A percentile compares a stretch with the other conserved stretches of the same genome.
Evolutionary conservation across 345 rosid species (phyloP).

Genomic region (Odontarrhena argentea): DNA sequence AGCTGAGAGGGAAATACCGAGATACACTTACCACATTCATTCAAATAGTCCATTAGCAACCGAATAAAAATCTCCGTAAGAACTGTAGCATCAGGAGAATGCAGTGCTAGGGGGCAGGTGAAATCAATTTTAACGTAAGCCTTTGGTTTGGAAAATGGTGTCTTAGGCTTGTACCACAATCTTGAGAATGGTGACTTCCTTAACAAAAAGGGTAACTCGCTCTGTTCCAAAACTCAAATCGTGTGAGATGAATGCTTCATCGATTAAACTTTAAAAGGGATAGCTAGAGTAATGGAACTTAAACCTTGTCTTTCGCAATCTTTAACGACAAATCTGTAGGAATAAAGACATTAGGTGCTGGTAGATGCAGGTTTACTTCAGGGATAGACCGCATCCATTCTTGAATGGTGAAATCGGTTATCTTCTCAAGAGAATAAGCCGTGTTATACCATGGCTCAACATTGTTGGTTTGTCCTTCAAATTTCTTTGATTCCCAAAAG

Average conservation of each 20-base stretch:
- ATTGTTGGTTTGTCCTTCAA: slow-evolving; percentile 72
- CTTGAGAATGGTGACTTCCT: slow-evolving; percentile 64
- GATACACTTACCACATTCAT: slow-evolving; percentile 70
- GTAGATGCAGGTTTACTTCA: slow-evolving; percentile 63
- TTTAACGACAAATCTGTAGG: slow-evolving; percentile 79
- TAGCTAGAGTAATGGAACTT: slow-evolving; percentile 16
- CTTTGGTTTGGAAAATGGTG: slow-evolving; percentile 69
- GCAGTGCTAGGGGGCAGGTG: slow-evolving; percentile 64
- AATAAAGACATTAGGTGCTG: slow-evolving; percentile 65
- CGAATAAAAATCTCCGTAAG: slow-evolving; percentile 60
- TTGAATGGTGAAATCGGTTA: slow-evolving; percentile 56
- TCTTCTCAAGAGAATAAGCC: slow-evolving; percentile 64
- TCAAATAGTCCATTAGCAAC: slow-evolving; percentile 77
- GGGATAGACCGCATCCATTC: slow-evolving; percentile 73
- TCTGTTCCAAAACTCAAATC: slow-evolving; percentile 48
- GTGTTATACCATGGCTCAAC: slow-evolving; percentile 94
- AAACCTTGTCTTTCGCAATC: slow-evolving; percentile 59
- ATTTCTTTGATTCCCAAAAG: slow-evolving; percentile 88
- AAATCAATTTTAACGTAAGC: slow-evolving; percentile 71
- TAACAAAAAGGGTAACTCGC: slow-evolving; percentile 54
- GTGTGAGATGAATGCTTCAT: neutral
- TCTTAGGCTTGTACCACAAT: slow-evolving; percentile 81
- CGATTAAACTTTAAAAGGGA: neutral
- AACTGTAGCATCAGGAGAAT: slow-evolving; percentile 68
- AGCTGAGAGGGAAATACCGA: neutral